phyloP scores from a whole-genome alignment of 2,329 filamentous ascomycete species.

The Penicillium fuscoglaucum region DNA sequence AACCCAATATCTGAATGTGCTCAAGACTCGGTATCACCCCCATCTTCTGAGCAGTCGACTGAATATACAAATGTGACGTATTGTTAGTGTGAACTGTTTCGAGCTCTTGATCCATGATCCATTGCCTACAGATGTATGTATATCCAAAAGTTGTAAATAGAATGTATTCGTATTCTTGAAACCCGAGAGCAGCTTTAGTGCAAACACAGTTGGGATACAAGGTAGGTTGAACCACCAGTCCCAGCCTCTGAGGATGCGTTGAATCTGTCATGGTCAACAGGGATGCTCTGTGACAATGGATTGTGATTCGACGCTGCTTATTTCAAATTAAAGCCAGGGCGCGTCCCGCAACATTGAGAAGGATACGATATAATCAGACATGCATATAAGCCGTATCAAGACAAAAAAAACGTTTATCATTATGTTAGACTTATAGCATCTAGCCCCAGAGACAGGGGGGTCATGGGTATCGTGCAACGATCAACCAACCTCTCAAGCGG shows the following conservation, averaged over 20 bases:
- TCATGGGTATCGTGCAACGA: constrained; percentile 24
- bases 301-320: not conserved
- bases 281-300: not conserved
- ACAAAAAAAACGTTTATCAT: constrained; percentile 21
- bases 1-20: not conserved
- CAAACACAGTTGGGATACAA: not conserved
- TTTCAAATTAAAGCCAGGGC: not conserved
- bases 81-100: not conserved
- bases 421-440: constrained; percentile 18
- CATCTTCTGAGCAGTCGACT: not conserved
- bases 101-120: not conserved
- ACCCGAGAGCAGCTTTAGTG: not conserved
- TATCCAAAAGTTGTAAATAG: not conserved
- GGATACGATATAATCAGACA: not conserved
- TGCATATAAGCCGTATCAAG: constrained; percentile 11
- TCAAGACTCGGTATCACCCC: not conserved
- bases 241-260: not conserved
- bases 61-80: not conserved
- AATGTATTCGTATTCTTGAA: not conserved
- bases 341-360: not conserved
- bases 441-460: constrained; percentile 11
- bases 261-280: not conserved
- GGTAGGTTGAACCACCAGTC: not conserved
- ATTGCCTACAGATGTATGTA: not conserved
- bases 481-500: constrained; percentile 16